Base-by-base conservation (phyloP, 352 stramenopile species). In the Globisporangium parvum region DNA sequence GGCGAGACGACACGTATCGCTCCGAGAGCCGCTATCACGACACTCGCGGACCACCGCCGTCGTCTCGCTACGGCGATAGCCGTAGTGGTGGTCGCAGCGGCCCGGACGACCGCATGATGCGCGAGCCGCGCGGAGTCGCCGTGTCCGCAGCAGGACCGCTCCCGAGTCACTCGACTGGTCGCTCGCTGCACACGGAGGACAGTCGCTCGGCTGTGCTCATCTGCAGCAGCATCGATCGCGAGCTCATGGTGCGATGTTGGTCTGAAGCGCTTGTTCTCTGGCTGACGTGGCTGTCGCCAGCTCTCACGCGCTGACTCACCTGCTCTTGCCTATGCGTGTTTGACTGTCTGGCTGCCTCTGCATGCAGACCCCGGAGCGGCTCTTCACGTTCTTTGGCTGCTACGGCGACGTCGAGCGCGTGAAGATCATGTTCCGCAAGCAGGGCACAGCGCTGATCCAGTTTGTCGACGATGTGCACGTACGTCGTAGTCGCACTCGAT, bases 351-450 rank as follows among this genome's bases (percentile, higher is more conserved):
- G n/a, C 9, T 57, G 20, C 52, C 1, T 48, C 12, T 42, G 4
- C 39, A 6, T 41, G 24, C 59, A 92, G 81, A 79, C 65, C 12
- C 75, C 80, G 6, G 67, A 85, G 8, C 67, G 65, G n/a, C 61
- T 91, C 11, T 93, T 93, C 47, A 90, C 83, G 40, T 76, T 93
- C 26, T 93, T 93, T 60, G 80, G 83, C 15, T 93, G 83, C 61
- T 93, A 88, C 67, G 83, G 83, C 23, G 83, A 93, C 42, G 83
- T 93, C 20, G 53, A 91, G 54, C 83, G 83, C 26, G 75, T 93
- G 57, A 93, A 93, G 58, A 84, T 93, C 61, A 93, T 93, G 83
- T 93, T 91, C 57, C 76, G 79, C 31, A 93, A 93, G 58, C 78
- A 84, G 41, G 83, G 89, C 67, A 91, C 83, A 0, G 80, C 80